Conservation (phyloP, 495 filamentous ascomycete species). For the Hamigera avellanea region DNA sequence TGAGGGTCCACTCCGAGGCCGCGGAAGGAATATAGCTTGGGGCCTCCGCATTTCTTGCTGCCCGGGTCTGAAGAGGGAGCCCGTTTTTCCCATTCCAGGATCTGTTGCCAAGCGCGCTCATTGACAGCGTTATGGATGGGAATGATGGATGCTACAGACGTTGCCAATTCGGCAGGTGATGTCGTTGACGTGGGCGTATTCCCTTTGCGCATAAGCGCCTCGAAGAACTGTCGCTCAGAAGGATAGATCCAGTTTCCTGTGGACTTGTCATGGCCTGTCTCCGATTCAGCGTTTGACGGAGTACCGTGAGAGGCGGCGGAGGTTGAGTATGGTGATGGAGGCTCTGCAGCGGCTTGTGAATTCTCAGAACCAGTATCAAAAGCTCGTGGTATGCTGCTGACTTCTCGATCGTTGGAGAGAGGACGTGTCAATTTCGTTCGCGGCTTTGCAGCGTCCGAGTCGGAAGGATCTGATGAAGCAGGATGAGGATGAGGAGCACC, state of each 20-base stretch:
- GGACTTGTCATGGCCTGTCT: conserved; percentile 51
- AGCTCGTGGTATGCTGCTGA: conserved; percentile 72
- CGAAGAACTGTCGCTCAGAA: conserved; percentile 90
- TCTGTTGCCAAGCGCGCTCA: conserved; percentile 77
- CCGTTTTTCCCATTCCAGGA: conserved; percentile 70
- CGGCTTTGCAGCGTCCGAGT: conserved; percentile 15
- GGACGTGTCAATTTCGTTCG: conserved; percentile 31
- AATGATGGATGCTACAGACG: conserved; percentile 79
- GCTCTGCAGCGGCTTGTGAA: conserved; percentile 15
- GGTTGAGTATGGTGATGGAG: conserved; percentile 18
- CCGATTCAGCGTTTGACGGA: conserved; percentile 58
- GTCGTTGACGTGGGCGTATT: conserved; percentile 29
- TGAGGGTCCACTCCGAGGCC: conserved; percentile 50
- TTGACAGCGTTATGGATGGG: conserved; percentile 98
- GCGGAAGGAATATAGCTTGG: conserved; percentile 71
- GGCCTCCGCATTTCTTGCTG: conserved; percentile 63
- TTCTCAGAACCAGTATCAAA: conserved; percentile 23
- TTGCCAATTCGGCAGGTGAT: conserved; percentile 35
- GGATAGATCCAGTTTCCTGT: conserved; percentile 94
- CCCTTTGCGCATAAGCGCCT: conserved; percentile 79
- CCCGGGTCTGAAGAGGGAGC: conserved; percentile 36
- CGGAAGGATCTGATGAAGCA: conserved; percentile 15
- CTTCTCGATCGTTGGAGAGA: conserved; percentile 52
- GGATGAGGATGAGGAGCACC: conserved; percentile 20
- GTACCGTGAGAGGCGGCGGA: conserved; percentile 31